These are phyloP conservation scores for Macrophomina pseudophaseolina DNA, from an alignment of 2,329 filamentous ascomycete genomes.

Conservation along the genomic window DNA sequence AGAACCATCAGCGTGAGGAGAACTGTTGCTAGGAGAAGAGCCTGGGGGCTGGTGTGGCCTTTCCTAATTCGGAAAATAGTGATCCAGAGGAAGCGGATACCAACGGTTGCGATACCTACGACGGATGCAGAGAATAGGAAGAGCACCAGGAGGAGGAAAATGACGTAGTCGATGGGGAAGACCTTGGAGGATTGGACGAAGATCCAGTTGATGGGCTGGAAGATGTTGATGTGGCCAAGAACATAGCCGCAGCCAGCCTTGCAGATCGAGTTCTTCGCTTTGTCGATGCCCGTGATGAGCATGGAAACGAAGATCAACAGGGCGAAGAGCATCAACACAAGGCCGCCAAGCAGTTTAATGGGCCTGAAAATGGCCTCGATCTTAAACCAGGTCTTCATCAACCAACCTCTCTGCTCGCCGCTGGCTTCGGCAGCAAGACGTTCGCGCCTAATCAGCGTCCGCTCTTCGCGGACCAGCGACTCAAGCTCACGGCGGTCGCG, in stretches of 20 bases:
- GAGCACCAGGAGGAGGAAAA: conserved; percentile 83
- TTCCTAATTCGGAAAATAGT: conserved; percentile 89
- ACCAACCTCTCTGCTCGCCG: conserved; percentile 75
- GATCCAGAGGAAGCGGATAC: conserved; percentile 96
- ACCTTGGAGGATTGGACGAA: conserved; percentile 79
- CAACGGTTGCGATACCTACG: conserved; percentile 81
- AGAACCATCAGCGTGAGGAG: conserved; percentile 88
- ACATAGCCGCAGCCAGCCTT: conserved; percentile 91
- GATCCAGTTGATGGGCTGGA: conserved; percentile 93
- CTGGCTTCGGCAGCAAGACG: conserved; percentile 82
- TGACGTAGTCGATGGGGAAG: conserved; percentile 90
- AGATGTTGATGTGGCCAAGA: conserved; percentile 83
- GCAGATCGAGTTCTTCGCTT: conserved; percentile 93
- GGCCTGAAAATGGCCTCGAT: conserved; percentile 82
- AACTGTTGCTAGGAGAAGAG: conserved; percentile 86
- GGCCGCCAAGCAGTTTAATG: conserved; percentile 83
- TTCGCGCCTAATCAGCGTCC: conserved; percentile 87
- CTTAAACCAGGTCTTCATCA: conserved; percentile 80
- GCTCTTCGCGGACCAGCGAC: conserved; percentile 83
- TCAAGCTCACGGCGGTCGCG: conserved; percentile 92
- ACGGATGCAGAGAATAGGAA: conserved; percentile 90
- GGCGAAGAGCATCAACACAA: conserved; percentile 75
- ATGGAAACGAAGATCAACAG: conserved; percentile 86
- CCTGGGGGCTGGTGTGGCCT: conserved; percentile 88
- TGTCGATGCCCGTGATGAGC: conserved; percentile 95